Base-by-base conservation (phyloP, 768 basidiomycete genomes). In the Jaapia argillacea region DNA sequence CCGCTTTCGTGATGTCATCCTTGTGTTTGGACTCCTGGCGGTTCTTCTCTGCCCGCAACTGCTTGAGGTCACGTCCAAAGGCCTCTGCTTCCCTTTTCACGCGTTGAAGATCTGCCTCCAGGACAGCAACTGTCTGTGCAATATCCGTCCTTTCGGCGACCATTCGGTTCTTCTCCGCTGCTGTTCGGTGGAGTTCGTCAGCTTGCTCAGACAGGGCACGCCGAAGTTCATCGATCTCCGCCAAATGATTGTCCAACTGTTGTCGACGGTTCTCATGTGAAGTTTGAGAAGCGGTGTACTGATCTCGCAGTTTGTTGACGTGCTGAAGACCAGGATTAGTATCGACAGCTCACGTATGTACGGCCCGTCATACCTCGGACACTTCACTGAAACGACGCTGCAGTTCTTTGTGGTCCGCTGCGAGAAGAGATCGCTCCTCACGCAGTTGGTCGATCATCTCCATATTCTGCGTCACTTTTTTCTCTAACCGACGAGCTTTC, bases 141-240 rank as follows among this genome's bases (percentile, higher is more conserved):
- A 89, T 76, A 48, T 79, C 77, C 40, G 61, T 73, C 56, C 79
- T 82, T 65, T 82, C 85, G 2, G 68, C 64, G 16, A 65, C 66
- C 46, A 79, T 71, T 36, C 72, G 75, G 20, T 74, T 65, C 54
- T 79, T 81, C 58, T 88, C 82, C 25, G 71, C 68, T 53, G 81
- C 75, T 1, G 72, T 70, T 14, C 70, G 70, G 7, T 82, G 75
- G 31, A 91, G 71, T 50, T 81, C 77, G 22, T 68, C 67, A 3
- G 73, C 72, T 42, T 79, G 76, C 44, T 70, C 66, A 13, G 76
- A 70, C 12, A 89, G 68, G 2, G 81, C 79, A 3, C 67, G 70
- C 28, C 77, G 75, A n/a, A 90, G 76, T 24, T 85, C 80, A 3
- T 84, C 80, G 45, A 91, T 81, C 58, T 91, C 86, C 14, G 70